Evolutionary conservation across 257 asterid species (phyloP).

Genomic region (Eustoma russellianum): DNA sequence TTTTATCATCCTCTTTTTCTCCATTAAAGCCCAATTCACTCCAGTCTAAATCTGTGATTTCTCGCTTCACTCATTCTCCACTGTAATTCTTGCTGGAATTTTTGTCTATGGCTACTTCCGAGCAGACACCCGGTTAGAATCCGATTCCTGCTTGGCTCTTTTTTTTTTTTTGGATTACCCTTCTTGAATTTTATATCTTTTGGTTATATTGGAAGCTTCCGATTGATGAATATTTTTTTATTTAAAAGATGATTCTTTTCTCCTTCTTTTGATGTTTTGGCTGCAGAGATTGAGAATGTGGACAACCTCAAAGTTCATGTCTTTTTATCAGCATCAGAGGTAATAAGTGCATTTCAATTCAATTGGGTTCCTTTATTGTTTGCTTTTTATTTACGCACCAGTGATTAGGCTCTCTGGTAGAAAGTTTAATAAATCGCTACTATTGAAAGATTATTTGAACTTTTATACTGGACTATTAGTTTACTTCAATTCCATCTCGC

Average conservation of each 20-base stretch:
- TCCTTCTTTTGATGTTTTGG: conserved; percentile 1
- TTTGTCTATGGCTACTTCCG: conserved; percentile 26
- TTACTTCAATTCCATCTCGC: no score
- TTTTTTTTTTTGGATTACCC: not conserved
- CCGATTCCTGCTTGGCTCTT: no score
- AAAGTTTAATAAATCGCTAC: no score
- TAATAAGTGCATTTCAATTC: not conserved
- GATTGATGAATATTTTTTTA: not conserved
- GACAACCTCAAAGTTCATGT: conserved; percentile 48
- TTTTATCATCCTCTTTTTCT: conserved; percentile 1
- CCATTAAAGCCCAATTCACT: not conserved
- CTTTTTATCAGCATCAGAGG: conserved; percentile 69
- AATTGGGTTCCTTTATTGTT: not conserved
- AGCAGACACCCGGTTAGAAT: conserved; percentile 30
- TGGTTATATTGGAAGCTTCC: not conserved
- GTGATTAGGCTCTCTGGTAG: no score
- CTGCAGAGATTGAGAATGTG: conserved; percentile 25
- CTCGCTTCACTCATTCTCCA: not conserved
- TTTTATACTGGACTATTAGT: no score
- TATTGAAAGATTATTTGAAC: no score
- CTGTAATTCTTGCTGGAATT: conserved; percentile 1
- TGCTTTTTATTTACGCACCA: no score
- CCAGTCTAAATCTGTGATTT: conserved; percentile 2
- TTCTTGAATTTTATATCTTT: conserved; percentile 6
- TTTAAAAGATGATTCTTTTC: not conserved